These are phyloP conservation scores for Scedosporium boydii DNA, from an alignment of 2,329 filamentous ascomycete species.

Conservation along the genomic window DNA sequence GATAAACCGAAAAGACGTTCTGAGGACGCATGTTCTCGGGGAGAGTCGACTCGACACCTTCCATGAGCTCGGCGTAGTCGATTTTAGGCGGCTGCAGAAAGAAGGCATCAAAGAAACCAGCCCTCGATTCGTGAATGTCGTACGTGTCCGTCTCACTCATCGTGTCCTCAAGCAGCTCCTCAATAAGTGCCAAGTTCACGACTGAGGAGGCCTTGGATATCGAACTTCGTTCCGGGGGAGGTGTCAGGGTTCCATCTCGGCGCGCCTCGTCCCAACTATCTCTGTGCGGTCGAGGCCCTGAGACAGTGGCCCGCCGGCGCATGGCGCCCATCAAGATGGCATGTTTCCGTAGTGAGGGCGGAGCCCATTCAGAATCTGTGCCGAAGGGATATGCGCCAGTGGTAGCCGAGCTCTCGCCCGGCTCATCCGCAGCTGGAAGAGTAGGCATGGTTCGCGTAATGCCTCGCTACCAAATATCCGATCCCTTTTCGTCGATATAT, in stretches of 20 bases:
- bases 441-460: neutral
- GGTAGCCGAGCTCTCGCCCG: neutral
- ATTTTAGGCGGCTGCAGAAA: conserved; percentile 33
- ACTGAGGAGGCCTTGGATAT: neutral
- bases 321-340: neutral
- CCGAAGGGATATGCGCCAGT: neutral
- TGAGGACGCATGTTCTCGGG: conserved; percentile 35
- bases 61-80: conserved; percentile 27
- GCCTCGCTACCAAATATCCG: neutral
- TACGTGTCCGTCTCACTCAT: conserved; percentile 28
- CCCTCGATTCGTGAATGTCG: conserved; percentile 31
- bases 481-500: neutral
- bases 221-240: neutral
- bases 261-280: neutral
- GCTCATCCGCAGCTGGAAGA: neutral
- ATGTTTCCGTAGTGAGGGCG: neutral
- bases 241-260: neutral
- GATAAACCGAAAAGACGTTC: conserved; percentile 34
- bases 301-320: neutral
- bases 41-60: conserved; percentile 32
- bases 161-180: conserved; percentile 23
- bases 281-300: neutral
- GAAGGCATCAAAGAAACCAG: conserved; percentile 37
- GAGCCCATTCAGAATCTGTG: neutral
- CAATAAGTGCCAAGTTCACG: conserved; percentile 13